phyloP scores from a whole-genome alignment of 768 basidiomycete species.

The Suillus bovinus region DNA sequence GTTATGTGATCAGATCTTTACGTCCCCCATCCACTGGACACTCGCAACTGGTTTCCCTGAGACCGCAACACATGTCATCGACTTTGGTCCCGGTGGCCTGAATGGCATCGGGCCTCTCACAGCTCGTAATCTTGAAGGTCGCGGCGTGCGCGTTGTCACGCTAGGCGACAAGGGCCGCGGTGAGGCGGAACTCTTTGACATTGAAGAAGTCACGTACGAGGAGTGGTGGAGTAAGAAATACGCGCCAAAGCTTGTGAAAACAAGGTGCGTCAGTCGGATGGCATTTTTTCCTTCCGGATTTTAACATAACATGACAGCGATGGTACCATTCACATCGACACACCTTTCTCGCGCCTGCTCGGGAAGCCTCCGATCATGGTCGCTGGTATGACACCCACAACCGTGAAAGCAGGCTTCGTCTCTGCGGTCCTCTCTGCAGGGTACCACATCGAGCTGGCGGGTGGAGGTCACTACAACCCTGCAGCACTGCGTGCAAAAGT shows the following conservation, averaged over 20 bases:
- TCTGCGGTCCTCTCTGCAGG: constrained; percentile 91
- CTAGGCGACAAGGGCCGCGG: constrained; percentile 90
- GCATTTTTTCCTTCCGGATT: too few relatives aligned
- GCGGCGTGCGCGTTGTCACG: constrained; percentile 88
- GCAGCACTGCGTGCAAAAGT: constrained; percentile 88
- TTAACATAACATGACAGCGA: constrained; percentile 51
- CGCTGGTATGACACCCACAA: constrained; percentile 98
- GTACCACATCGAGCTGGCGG: constrained; percentile 95
- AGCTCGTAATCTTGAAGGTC: constrained; percentile 87
- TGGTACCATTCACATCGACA: constrained; percentile 90
- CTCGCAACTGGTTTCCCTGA: constrained; percentile 89
- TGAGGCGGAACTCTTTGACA: constrained; percentile 81
- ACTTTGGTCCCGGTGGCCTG: constrained; percentile 94
- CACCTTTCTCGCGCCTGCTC: constrained; percentile 92
- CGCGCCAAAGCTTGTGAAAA: constrained; percentile 83
- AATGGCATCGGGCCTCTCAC: constrained; percentile 93
- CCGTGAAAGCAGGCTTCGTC: constrained; percentile 94
- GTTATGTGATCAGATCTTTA: constrained; percentile 93
- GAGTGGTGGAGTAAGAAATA: constrained; percentile 92
- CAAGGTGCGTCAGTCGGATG: constrained; percentile 71
- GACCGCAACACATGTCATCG: constrained; percentile 89
- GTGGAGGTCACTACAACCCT: constrained; percentile 96
- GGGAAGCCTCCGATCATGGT: constrained; percentile 99
- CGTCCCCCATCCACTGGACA: constrained; percentile 88
- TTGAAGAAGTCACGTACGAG: constrained; percentile 67